These are phyloP conservation scores for Tetraselmis chui DNA, from an alignment of 139 green algal genomes.

Conservation along the genomic window DNA sequence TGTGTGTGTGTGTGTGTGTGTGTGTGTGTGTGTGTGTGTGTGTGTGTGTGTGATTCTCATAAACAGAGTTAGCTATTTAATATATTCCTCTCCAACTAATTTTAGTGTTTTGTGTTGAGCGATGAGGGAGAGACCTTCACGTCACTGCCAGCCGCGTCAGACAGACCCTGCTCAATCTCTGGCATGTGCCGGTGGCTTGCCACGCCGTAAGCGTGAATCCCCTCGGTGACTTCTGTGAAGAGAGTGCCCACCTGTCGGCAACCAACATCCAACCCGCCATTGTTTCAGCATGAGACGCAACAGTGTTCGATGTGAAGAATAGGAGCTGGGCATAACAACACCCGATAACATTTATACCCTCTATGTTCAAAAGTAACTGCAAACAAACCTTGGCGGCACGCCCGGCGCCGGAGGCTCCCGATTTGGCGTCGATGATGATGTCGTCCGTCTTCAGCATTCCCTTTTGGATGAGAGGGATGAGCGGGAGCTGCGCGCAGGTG, in stretches of 20 bases:
- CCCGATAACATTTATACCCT: too few relatives aligned
- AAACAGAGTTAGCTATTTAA: too few relatives aligned
- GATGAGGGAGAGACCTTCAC: constrained; percentile 42
- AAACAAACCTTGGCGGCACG: neutral
- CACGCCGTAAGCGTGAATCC: constrained; percentile 72
- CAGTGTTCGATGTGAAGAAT: too few relatives aligned
- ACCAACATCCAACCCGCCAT: too few relatives aligned
- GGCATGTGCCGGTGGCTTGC: constrained; percentile 87
- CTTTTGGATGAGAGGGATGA: constrained; percentile 68
- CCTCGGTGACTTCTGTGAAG: constrained; percentile 37
- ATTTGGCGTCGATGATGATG: constrained; percentile 98
- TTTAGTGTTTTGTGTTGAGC: neutral
- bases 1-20: too few relatives aligned
- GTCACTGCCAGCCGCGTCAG: constrained; percentile 57
- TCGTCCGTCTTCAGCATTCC: constrained; percentile 73
- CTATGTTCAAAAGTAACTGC: too few relatives aligned
- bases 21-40: too few relatives aligned
- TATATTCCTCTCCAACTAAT: neutral
- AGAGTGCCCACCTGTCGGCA: neutral
- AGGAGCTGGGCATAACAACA: too few relatives aligned
- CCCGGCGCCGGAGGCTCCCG: constrained; percentile 26
- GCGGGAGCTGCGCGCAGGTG: constrained; percentile 72
- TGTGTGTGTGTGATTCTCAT: too few relatives aligned
- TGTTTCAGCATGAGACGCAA: too few relatives aligned
- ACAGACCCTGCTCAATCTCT: constrained; percentile 91